phyloP scores from a whole-genome alignment of 108 stramenopile genomes.

The Fistulifera solaris region DNA sequence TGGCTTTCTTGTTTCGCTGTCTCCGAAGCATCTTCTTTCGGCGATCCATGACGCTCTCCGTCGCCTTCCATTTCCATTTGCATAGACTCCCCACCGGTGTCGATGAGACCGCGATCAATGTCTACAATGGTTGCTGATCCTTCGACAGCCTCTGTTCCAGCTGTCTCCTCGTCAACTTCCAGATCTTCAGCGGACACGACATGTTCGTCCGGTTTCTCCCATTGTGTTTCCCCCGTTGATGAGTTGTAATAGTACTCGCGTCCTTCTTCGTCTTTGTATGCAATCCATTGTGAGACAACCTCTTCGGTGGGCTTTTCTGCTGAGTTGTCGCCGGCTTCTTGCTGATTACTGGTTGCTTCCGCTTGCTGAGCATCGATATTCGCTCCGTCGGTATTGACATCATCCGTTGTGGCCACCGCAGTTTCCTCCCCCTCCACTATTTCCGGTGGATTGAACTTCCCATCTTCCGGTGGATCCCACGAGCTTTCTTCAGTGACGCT shows the following conservation, averaged over 20 bases:
- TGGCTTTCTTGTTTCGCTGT: constrained; percentile 2
- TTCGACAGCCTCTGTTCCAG: neutral
- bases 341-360: no score
- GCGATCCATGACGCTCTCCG: constrained; percentile 5
- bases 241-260: constrained; percentile 66
- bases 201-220: constrained; percentile 49
- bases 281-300: constrained; percentile 26
- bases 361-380: neutral
- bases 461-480: constrained; percentile 62
- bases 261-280: constrained; percentile 52
- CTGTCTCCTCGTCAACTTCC: neutral
- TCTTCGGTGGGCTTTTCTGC: neutral
- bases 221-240: constrained; percentile 50
- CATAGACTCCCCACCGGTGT: constrained; percentile 11
- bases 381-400: neutral
- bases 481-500: constrained; percentile 42
- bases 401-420: constrained; percentile 5
- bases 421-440: constrained; percentile 7
- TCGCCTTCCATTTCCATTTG: constrained; percentile 1
- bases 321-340: neutral
- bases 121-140: neutral
- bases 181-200: neutral
- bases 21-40: constrained; percentile 23
- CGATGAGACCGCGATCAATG: no score
- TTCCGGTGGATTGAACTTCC: constrained; percentile 14